Percentiles rank a stretch among this genome's conserved stretches.
phyloP scores from a whole-genome alignment of 768 basidiomycete species.

The Boletellus sp. region DNA sequence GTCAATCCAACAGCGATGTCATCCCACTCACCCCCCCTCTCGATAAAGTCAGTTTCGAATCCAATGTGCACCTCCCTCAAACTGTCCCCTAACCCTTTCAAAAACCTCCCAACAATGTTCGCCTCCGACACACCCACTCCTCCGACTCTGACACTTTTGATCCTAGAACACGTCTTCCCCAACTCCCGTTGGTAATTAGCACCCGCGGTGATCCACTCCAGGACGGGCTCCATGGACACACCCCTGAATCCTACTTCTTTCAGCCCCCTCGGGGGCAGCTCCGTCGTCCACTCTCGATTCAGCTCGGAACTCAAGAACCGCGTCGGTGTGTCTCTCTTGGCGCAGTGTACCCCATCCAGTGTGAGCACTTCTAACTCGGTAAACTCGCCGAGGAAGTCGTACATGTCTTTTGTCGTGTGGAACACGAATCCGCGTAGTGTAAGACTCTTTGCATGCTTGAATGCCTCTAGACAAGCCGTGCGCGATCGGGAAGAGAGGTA shows the following conservation, averaged over 20 bases:
- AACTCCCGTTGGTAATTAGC: conserved; percentile 9
- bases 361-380: conserved; percentile 24
- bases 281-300: conserved; percentile 9
- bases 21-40: conserved; percentile 25
- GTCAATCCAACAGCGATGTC: neutral
- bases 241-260: conserved; percentile 27
- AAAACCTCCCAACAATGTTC: conserved; percentile 24
- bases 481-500: conserved; percentile 29
- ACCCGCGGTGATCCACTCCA: conserved; percentile 28
- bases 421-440: conserved; percentile 25
- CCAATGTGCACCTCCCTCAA: conserved; percentile 28
- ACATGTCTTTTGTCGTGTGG: conserved; percentile 27
- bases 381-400: conserved; percentile 26
- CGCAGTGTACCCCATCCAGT: conserved; percentile 29
- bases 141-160: conserved; percentile 26
- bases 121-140: conserved; percentile 27
- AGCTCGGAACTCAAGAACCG: conserved; percentile 8
- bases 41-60: conserved; percentile 29
- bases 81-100: conserved; percentile 18
- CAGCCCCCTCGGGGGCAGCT: conserved; percentile 18
- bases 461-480: conserved; percentile 21
- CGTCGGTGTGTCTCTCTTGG: conserved; percentile 12
- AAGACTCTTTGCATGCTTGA: conserved; percentile 21
- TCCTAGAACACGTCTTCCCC: conserved; percentile 8
- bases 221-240: conserved; percentile 21